Evolutionary conservation across 1,139 yeast species (phyloP), one percentile per base, ranked within the genome.

Genomic region (Candida sp.): DNA sequence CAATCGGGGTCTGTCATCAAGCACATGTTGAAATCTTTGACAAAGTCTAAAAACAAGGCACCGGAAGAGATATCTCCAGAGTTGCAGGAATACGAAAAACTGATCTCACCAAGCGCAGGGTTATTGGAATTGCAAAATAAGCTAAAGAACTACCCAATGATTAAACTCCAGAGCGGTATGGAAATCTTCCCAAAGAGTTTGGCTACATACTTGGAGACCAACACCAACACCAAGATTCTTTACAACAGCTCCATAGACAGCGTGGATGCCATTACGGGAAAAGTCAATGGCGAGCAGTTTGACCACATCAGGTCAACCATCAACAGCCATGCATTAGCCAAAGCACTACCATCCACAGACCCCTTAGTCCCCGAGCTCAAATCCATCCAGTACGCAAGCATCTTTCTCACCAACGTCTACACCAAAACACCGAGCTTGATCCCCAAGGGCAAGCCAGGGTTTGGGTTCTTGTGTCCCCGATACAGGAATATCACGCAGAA

Each of bases 381-480:
- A 7, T 52, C 66, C 31, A 66, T 84, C 23, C 70, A 77, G 17
- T 82, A 85, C 46, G 80, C 83, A 3, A 78, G 81, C 49, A 81
- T 90, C 23, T 73, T 81, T 41, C 71, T 90, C 56, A 86, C 83
- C 30, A 90, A 90, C 59, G 71, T 86, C 5, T 86, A 78, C 61
- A 58, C 74, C 3, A 62, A 62, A 17, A 55, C 53, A 4, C 49
- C 57, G 0, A 56, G 56, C 5, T 58, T 77, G 35, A 73, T 84
- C 40, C 86, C 86, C 1, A 70, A 69, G 35, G 70, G 71, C 42
- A 66, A 72, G 22, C 65, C 78, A 47, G 97, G 98, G 46, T 94
- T 94, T 75, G 99, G 99, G 2, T 91, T 89, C 60, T 77, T 94
- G 49, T 90, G 91, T 3, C 99, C 99, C 1, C 66, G 66, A 47